Evolutionary conservation across 2,329 filamentous ascomycete genomes (phyloP).

Genomic region (Claviceps sp.): DNA sequence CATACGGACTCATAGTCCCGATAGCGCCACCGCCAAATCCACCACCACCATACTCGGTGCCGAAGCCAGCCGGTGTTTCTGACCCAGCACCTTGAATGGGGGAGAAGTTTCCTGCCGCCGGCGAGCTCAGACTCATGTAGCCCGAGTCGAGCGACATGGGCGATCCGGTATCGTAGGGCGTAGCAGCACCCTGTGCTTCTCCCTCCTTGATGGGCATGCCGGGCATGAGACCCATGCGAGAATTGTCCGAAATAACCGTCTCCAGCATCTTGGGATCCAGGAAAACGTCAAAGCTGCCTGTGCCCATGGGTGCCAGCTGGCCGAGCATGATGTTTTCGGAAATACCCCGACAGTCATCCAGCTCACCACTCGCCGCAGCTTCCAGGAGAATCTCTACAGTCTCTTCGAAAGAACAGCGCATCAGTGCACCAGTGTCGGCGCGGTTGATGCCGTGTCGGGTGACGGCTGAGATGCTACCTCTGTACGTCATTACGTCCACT

Average conservation of each 20-base stretch:
- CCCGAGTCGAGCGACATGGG: constrained; percentile 58
- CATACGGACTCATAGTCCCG: constrained; percentile 50
- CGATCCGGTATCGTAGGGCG: constrained; percentile 83
- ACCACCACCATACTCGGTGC: constrained; percentile 42
- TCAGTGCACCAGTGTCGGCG: constrained; percentile 91
- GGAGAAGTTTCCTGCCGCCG: constrained; percentile 55
- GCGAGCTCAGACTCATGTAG: constrained; percentile 49
- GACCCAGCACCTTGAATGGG: constrained; percentile 66
- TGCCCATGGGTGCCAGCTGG: constrained; percentile 93
- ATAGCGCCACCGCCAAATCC: constrained; percentile 31
- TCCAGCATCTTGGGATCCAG: constrained; percentile 93
- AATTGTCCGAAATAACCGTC: constrained; percentile 87
- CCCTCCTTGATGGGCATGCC: constrained; percentile 65
- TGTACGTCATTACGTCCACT: constrained; percentile 95
- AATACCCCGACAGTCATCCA: constrained; percentile 95
- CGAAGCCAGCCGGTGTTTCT: constrained; percentile 53
- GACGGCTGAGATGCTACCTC: constrained; percentile 87
- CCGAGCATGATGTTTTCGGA: constrained; percentile 98
- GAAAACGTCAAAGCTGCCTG: constrained; percentile 87
- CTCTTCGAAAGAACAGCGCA: constrained; percentile 99
- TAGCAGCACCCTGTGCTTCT: constrained; percentile 71
- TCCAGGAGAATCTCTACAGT: constrained; percentile 97
- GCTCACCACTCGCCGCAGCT: constrained; percentile 83
- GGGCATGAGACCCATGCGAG: constrained; percentile 68
- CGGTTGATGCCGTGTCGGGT: constrained; percentile 98